Conservation (phyloP, 2,329 filamentous ascomycete species). For the Juglanconis sp. region DNA sequence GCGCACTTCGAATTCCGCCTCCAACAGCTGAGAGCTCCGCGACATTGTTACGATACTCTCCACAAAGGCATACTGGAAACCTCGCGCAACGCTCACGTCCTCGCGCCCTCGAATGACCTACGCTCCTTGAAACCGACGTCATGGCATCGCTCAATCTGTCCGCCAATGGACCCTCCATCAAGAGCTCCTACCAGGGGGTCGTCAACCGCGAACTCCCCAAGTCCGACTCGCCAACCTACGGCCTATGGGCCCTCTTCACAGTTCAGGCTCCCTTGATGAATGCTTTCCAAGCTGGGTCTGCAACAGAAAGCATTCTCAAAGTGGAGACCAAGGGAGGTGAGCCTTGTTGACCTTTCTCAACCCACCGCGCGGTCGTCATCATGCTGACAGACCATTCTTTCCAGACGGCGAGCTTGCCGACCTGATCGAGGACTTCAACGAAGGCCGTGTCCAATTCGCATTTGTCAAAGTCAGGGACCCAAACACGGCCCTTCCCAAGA, state of each 20-base stretch:
- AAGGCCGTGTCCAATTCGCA: slow-evolving; percentile 94
- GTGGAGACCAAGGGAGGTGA: slow-evolving; percentile 87
- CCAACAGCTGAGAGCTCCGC: background rate
- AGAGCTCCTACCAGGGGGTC: slow-evolving; percentile 68
- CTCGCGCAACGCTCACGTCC: slow-evolving; percentile 5
- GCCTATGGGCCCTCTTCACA: slow-evolving; percentile 90
- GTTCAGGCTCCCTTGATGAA: slow-evolving; percentile 89
- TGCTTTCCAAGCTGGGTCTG: slow-evolving; percentile 81
- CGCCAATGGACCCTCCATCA: slow-evolving; percentile 77
- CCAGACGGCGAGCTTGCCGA: slow-evolving; percentile 87
- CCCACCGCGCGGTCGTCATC: background rate
- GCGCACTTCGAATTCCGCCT: slow-evolving; percentile 6
- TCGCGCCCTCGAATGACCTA: slow-evolving; percentile 11
- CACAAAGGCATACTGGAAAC: background rate
- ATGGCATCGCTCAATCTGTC: slow-evolving; percentile 83
- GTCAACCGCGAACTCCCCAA: slow-evolving; percentile 50
- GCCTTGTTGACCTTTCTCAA: slow-evolving; percentile 21
- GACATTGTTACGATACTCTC: background rate
- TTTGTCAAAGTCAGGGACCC: slow-evolving; percentile 96
- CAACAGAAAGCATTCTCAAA: slow-evolving; percentile 93
- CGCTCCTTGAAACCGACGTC: slow-evolving; percentile 22
- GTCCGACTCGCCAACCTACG: slow-evolving; percentile 73
- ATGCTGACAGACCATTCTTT: slow-evolving; percentile 17
- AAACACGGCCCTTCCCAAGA: slow-evolving; percentile 85
- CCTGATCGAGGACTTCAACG: slow-evolving; percentile 91